Evolutionary conservation across 768 basidiomycete genomes (phyloP).

Genomic region (Tricholoma furcatifolium): DNA sequence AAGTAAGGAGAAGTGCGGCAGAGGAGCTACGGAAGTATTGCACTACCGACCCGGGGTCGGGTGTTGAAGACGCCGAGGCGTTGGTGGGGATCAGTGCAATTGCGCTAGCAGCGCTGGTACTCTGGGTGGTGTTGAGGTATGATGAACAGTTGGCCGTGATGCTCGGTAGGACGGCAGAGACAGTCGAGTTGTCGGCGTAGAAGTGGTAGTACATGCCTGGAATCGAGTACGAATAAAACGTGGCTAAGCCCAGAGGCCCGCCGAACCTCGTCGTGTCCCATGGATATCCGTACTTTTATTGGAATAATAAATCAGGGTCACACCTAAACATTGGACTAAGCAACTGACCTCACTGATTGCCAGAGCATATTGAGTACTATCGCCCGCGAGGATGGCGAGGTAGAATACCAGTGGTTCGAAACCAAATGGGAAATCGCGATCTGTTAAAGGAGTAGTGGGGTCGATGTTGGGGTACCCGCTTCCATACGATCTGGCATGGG

Average conservation of each 20-base stretch:
- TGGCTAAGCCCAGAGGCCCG: not conserved
- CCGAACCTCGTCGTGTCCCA: not conserved
- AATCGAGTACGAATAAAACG: not conserved
- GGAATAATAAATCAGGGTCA: too few species aligned
- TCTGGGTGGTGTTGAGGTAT: not conserved
- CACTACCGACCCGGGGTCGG: slow-evolving; percentile 46
- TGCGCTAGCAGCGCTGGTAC: not conserved
- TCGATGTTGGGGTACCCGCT: slow-evolving; percentile 49
- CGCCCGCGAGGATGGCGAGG: not conserved
- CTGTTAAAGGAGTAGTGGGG: slow-evolving; percentile 34
- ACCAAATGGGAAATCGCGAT: slow-evolving; percentile 49
- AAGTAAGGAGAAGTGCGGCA: slow-evolving; percentile 55
- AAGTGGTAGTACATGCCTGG: not conserved
- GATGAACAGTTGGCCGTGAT: not conserved
- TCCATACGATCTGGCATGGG: slow-evolving; percentile 41
- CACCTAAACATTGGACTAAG: too few species aligned
- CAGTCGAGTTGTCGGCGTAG: not conserved
- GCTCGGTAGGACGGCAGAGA: not conserved
- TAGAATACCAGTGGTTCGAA: slow-evolving; percentile 53
- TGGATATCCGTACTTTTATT: not conserved
- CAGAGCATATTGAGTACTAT: too few species aligned
- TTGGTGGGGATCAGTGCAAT: not conserved
- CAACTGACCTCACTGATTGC: not conserved
- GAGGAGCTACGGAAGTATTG: slow-evolving; percentile 68
- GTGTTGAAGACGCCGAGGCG: not conserved